Base-by-base conservation (phyloP, 768 basidiomycete genomes). In the Trametes maxima region DNA sequence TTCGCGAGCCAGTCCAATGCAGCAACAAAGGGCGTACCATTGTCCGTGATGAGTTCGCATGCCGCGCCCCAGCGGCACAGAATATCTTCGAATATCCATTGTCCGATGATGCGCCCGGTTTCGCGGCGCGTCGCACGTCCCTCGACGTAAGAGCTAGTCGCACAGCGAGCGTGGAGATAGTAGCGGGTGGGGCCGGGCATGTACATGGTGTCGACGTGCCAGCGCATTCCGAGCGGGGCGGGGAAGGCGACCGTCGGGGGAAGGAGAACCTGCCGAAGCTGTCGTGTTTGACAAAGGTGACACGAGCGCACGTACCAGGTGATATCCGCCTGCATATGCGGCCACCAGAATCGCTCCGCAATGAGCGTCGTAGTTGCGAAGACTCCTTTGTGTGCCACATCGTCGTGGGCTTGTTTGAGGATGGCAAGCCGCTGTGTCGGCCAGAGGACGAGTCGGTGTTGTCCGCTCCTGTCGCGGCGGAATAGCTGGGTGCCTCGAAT, bases 21-120 rank as follows among this genome's bases (percentile, higher is more conserved):
- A 0, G 66, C 60, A 1, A 75, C 48, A 39, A 76, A 71, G 0
- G 70, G 70, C 0, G 72, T 60, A 0, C 76, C 70, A 62, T 82
- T 83, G 59, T 83, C 80, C 0, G 75, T 79, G 0, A 81, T 73
- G n/a, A 82, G 76, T 22, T 76, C 68, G 0, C 13, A 19, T 0
- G 79, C 19, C 17, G 73, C 68, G 3, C 78, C 80, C 79, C 79
- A 81, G 17, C n/a, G n/a, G n/a, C n/a, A n/a, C n/a, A n/a, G n/a
- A n/a, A n/a, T n/a, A n/a, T n/a, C n/a, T n/a, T n/a, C n/a, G n/a
- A n/a, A n/a, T n/a, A n/a, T n/a, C n/a, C n/a, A n/a, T n/a, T n/a
- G n/a, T n/a, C n/a, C n/a, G n/a, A n/a, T n/a, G n/a, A n/a, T n/a
- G n/a, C n/a, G n/a, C n/a, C n/a, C n/a, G n/a, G n/a, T n/a, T n/a